These are phyloP conservation scores for Leishmania martiniquensis DNA, from an alignment of 208 protist species.

Conservation along the genomic window DNA sequence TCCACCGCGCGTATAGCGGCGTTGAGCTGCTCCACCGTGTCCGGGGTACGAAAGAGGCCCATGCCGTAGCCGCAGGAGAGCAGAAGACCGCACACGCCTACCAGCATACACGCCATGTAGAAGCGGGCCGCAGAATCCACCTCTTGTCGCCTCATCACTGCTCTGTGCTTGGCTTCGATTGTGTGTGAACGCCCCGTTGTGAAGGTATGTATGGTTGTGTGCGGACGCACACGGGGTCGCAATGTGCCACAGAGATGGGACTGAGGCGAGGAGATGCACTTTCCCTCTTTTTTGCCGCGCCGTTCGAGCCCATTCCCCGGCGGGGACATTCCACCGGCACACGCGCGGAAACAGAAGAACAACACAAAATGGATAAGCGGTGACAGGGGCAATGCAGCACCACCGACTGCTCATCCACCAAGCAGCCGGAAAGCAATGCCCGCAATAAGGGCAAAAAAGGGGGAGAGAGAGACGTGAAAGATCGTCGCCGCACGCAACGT, in stretches of 20 bases:
- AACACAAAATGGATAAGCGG: neutral
- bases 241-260: neutral
- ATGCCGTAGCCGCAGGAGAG: constrained; percentile 18
- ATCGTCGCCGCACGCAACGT: too few relatives aligned
- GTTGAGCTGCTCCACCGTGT: constrained; percentile 20
- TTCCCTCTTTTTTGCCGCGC: neutral
- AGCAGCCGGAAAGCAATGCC: too few relatives aligned
- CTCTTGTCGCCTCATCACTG: constrained; percentile 6
- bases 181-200: neutral
- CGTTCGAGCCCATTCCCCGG: neutral
- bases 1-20: constrained; percentile 29
- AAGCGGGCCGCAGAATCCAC: constrained; percentile 9
- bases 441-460: too few relatives aligned
- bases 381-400: neutral
- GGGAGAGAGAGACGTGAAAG: too few relatives aligned
- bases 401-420: too few relatives aligned
- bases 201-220: neutral
- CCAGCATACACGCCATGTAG: constrained; percentile 23
- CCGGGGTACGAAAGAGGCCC: neutral
- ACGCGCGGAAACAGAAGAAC: neutral
- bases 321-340: neutral
- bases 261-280: too few relatives aligned
- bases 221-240: neutral
- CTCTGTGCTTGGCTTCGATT: neutral
- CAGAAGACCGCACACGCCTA: constrained; percentile 12